Base-by-base conservation (phyloP, 1,139 yeast genomes). In the Kurtzmaniella natalensis region DNA sequence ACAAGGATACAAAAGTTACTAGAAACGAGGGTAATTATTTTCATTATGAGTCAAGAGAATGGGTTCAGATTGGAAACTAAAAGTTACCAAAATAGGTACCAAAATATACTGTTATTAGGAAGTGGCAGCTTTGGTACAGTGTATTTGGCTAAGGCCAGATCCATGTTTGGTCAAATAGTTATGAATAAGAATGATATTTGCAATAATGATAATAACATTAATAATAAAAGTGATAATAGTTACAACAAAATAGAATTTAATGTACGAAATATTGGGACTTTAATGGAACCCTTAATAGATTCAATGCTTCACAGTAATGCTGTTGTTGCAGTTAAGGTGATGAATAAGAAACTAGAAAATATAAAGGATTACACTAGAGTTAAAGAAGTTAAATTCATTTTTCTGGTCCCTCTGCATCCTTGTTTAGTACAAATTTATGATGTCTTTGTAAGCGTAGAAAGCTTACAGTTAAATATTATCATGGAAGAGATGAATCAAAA, bases 401-500 rank as follows among this genome's bases (percentile, higher is more conserved):
- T 77, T 25, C 58, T 80, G 0, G 75, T 88, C 11, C 81, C 89
- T 1, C 70, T 86, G 1, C 95, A 86, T 57, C 74, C 76, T 13
- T 74, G 80, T 44, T 61, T 92, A 37, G 80, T 89, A 11, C 83
- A 78, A 43, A 71, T 88, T 2, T 77, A 74, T 56, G 96, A 89
- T 47, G 69, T 88, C 50, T 85, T 89, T 50, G 70, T 84, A 36
- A 96, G 88, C 56, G 66, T 72, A 31, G 42, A 50, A 8, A 59
- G 70, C 30, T 71, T 64, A 44, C 76, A 75, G 44, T 67, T 87
- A 37, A 88, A 85, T 50, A 84, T 89, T 28, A 82, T 84, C 5
- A 87, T 89, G 95, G 97, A 92, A 55, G 72, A 81, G 18, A 76
- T 89, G 86, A 85, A 81, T 45, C 87, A 80, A 57, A 87, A 81